phyloP scores from a whole-genome alignment of 1,139 yeast genomes.

The Lodderomyces margitis region DNA sequence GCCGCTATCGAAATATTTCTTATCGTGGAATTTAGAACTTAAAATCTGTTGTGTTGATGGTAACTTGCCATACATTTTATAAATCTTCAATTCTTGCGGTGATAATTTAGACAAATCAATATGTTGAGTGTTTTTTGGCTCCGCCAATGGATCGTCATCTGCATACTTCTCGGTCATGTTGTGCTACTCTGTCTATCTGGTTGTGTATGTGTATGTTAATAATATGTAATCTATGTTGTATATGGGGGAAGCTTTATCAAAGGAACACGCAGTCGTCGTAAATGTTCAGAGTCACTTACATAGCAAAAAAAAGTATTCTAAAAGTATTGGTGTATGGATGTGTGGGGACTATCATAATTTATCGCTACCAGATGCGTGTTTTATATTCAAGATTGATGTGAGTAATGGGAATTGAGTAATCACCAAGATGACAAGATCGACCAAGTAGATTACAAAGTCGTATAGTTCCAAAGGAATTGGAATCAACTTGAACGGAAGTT shows the following conservation, averaged over 20 bases:
- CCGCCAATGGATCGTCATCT: conserved; percentile 50
- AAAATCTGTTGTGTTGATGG: conserved; percentile 86
- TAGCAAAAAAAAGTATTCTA: not conserved
- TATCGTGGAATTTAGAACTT: conserved; percentile 76
- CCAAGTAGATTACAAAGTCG: conserved; percentile 31
- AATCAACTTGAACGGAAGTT: conserved; percentile 29
- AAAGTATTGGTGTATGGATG: not conserved
- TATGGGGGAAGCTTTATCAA: not conserved
- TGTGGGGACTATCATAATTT: too few species aligned
- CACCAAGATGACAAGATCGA: conserved; percentile 26
- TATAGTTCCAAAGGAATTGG: conserved; percentile 45
- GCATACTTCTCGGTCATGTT: conserved; percentile 8
- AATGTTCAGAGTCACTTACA: not conserved
- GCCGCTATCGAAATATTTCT: conserved; percentile 95
- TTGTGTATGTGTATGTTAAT: too few species aligned
- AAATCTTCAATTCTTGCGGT: conserved; percentile 68
- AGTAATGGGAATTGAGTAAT: conserved; percentile 2
- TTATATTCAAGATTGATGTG: too few species aligned
- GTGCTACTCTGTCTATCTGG: too few species aligned
- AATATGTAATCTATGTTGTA: not conserved
- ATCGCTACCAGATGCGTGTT: too few species aligned
- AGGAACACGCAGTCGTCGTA: not conserved
- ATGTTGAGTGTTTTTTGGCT: conserved; percentile 45
- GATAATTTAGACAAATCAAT: conserved; percentile 57
- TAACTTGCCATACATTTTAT: conserved; percentile 81